Base-by-base conservation (phyloP, 345 rosid species). In the Atalantia buxifolia region DNA sequence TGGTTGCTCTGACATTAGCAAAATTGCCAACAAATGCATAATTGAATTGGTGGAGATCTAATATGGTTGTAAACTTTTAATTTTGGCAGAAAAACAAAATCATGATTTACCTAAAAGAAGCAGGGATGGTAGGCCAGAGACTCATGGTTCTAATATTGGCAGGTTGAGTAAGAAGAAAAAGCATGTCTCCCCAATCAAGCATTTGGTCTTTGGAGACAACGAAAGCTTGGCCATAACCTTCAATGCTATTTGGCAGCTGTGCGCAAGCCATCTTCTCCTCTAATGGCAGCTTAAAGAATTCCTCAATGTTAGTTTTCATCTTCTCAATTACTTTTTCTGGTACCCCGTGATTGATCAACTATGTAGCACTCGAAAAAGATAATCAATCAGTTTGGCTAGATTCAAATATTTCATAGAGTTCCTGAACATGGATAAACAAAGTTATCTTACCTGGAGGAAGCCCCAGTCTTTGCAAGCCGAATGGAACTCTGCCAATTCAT, bases 161-260 rank as follows among this genome's bases (percentile, higher is more conserved):
- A 10, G 90, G 89, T 28, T 53, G 81, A 5, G 86, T 12, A 22
- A 71, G 40, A 59, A 86, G 85, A 74, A 87, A 85, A 28, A 87
- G 82, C 91, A 85, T 80, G 80, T 87, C 90, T 1, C 84, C 87
- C 92, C 88, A 88, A 24, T 90, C 90, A 36, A 87, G 89, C 81
- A 85, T 90, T 71, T 85, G 87, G 0, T 87, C 88, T 36, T 85
- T 81, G 0, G 90, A 83, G 28, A 83, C 73, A 18, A 87, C 88
- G 45, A 88, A 90, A 7, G 90, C 91, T 79, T 88, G 89, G 21
- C 91, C 89, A 21, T 84, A 88, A 3, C 90, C 91, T 84, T 87
- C 88, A 2, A 88, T 56, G 27, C 21, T n/a, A 50, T 79, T 82
- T 19, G 89, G 86, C 63, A 55, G 9, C 77, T 86, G 87, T 18